A percentile compares a stretch with the other conserved stretches of the same genome.
Conservation (phyloP, 176 grass and related monocot species). For the Eleusine coracana region DNA sequence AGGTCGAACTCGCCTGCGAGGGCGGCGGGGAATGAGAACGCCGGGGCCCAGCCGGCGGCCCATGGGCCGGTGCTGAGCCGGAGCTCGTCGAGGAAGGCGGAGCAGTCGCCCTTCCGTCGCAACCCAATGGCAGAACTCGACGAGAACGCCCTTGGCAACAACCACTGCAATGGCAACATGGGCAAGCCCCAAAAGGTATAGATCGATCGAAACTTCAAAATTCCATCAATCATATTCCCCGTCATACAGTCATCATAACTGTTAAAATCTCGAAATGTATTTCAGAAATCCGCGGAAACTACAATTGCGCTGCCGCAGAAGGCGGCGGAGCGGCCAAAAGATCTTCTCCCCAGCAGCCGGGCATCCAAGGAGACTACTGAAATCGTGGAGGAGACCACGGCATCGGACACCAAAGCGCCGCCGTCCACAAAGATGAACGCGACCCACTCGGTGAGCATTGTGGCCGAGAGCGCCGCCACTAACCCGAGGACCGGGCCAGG, state of each 20-base stretch:
- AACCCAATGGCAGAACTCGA: constrained; percentile 88
- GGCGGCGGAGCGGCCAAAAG: constrained; percentile 22
- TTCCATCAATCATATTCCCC: background rate
- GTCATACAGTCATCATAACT: background rate
- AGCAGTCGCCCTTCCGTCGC: constrained; percentile 67
- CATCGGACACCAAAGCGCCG: constrained; percentile 32
- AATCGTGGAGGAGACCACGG: constrained; percentile 25
- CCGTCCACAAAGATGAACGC: constrained; percentile 46
- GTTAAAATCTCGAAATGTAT: background rate
- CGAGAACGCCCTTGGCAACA: constrained; percentile 48
- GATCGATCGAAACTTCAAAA: background rate
- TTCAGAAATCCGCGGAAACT: constrained; percentile 43
- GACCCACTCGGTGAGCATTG: constrained; percentile 51
- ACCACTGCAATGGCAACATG: constrained; percentile 16
- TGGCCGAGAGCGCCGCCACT: constrained; percentile 49
- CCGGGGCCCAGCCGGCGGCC: background rate
- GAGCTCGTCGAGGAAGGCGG: constrained; percentile 80
- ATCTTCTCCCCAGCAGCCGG: background rate
- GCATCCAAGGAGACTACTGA: constrained; percentile 22
- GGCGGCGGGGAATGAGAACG: constrained; percentile 55
- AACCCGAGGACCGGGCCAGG: constrained; percentile 43
- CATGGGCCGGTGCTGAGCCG: constrained; percentile 73
- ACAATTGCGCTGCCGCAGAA: constrained; percentile 25
- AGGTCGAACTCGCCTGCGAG: constrained; percentile 71
- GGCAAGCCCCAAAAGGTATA: constrained; percentile 66